Conservation (phyloP, 2,329 filamentous ascomycete genomes). For the Alternaria tenuissima region DNA sequence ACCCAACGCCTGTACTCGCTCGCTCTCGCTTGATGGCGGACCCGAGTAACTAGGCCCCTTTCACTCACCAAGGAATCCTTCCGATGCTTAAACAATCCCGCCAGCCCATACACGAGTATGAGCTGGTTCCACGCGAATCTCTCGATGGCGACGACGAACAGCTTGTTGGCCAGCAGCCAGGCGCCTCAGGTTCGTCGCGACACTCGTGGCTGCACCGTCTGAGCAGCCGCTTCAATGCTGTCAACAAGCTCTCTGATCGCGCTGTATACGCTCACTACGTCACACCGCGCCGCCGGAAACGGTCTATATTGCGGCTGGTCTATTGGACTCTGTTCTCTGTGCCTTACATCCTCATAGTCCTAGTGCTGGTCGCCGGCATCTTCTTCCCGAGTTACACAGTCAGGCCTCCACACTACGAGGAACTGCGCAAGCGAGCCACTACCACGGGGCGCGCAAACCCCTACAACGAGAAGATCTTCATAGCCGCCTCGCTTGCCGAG, state of each 20-base stretch:
- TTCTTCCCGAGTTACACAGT: conserved; percentile 66
- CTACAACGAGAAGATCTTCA: conserved; percentile 73
- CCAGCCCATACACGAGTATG: conserved; percentile 40
- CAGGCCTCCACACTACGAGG: conserved; percentile 61
- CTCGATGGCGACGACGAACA: conserved; percentile 34
- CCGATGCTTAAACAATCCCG: conserved; percentile 31
- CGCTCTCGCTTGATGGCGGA: conserved; percentile 16
- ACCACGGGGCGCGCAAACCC: conserved; percentile 58
- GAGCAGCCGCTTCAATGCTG: conserved; percentile 25
- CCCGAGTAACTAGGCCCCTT: conserved; percentile 15
- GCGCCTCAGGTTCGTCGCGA: conserved; percentile 18
- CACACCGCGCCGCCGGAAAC: conserved; percentile 44
- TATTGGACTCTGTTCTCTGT: conserved; percentile 45
- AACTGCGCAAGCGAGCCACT: conserved; percentile 49
- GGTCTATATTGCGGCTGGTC: conserved; percentile 41
- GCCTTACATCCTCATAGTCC: conserved; percentile 42
- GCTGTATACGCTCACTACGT: conserved; percentile 44
- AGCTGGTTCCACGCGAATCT: conserved; percentile 44
- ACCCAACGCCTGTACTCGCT: not conserved
- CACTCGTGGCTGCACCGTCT: conserved; percentile 40
- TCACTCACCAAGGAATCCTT: conserved; percentile 6
- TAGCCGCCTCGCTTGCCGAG: conserved; percentile 76
- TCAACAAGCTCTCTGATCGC: conserved; percentile 40
- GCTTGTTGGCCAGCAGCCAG: conserved; percentile 19
- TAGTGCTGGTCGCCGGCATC: conserved; percentile 56